Base-by-base conservation (phyloP, 495 filamentous ascomycete genomes). In the Penicillium steckii region DNA sequence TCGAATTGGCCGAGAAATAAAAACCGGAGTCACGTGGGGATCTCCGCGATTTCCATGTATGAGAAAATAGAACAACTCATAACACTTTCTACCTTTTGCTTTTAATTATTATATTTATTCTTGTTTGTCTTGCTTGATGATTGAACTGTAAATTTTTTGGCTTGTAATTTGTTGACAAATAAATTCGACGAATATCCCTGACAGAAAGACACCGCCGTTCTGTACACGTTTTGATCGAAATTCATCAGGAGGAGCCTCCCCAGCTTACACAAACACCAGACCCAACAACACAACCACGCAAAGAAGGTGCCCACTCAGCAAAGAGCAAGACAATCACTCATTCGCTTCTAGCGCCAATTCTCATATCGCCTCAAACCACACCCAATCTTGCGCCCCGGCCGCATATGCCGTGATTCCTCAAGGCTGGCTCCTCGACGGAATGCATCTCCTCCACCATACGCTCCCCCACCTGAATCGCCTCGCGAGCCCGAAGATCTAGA, bases 341-440 rank as follows among this genome's bases (percentile, higher is more conserved):
- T 27, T 27, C 26, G 4, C 10, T 27, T 10, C 26, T 10, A 27
- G 10, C 26, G 26, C 26, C 15, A 15, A 19, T 15, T 37, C 33
- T 17, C 33, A n/a, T 8, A n/a, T 13, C n/a, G n/a, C 8, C 33
- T 37, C 15, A 32, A 32, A 10, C 24, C 21, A 43, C 19, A 29
- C 42, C 22, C 8, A 6, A 17, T 32, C 37, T 55, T 67, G 64
- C 68, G 61, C 50, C 59, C 59, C 69, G 69, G 69, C 69, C 61
- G 67, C 67, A 69, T 70, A 69, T 67, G 70, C 72, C 70, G 70
- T 61, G 55, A 55, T 46, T 55, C 48, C 46, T 49, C 60, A 73
- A 75, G 69, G 65, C 72, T 75, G 72, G 72, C 72, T 75, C 67
- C 63, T 71, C 67, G 56, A 64, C 66, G 68, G 66, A 68, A 73